Evolutionary conservation across 176 grass and related monocot species (phyloP), one percentile per base, ranked within the genome.

Genomic region (Microstegium vimineum): DNA sequence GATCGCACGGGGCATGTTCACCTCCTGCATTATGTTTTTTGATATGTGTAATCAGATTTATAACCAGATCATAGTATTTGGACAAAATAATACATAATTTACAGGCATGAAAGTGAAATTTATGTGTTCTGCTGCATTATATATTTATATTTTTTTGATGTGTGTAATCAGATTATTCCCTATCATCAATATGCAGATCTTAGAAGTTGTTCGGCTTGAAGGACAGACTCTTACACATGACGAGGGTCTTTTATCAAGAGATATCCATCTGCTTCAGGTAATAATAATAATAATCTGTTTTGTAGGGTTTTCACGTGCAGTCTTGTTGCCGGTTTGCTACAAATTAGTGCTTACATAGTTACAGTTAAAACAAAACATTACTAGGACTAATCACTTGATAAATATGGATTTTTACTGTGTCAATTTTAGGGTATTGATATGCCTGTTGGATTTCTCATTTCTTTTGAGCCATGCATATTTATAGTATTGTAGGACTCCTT

Each of bases 121-220:
- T n/a, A n/a, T n/a, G n/a, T n/a, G n/a, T n/a, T n/a, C n/a, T n/a
- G n/a, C n/a, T 85, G 14, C 31, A 35, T 77, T 82, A 60, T 66
- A 25, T 75, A n/a, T n/a, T n/a, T n/a, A n/a, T n/a, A n/a, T n/a
- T 64, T 35, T 45, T 46, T 51, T 51, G 23, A 71, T 68, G 13
- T 33, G 6, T 63, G 20, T 62, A 25, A 66, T 71, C 23, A 26
- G n/a, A 59, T 5, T 70, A 64, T 42, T 49, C 47, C 23, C 28
- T 77, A 69, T 28, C 18, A 35, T 85, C 16, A 62, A 67, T 30
- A 52, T 83, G 47, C 89, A 98, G 95, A 86, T 91, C 84, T 87
- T 98, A 77, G 95, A 98, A 88, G 87, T 98, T 46, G 89, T 98
- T 79, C 92, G 95, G n/a, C 90, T 98, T 73, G 95, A 98, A 93